Base-by-base conservation (phyloP, 2,329 filamentous ascomycete species). In the Tolypocladium guangdongense region DNA sequence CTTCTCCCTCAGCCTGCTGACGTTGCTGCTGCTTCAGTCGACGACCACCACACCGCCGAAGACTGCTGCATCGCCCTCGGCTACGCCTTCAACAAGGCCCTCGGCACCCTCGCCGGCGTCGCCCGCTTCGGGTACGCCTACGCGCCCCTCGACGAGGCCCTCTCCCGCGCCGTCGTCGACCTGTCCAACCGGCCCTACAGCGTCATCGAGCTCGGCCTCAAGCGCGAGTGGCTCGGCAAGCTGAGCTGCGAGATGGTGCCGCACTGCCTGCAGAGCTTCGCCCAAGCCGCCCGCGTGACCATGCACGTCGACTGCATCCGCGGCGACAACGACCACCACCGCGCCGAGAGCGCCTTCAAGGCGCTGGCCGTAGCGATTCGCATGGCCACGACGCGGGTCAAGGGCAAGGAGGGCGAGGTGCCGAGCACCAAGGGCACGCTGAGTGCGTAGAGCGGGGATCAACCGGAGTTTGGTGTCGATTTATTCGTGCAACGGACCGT, bases 11-110 rank as follows among this genome's bases (percentile, higher is more conserved):
- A 30, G n/a, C n/a, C 32, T 22, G 14, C 18, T 36, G 12, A 43
- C 36, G 1, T 36, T 38, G 20, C 18, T 33, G 7, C 30, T 12
- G 33, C 37, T 18, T 33, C 57, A 92, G 90, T 99, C 69, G 93
- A 99, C 74, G 93, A 97, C 78, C 93, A 99, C 75, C 93, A 99
- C 80, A 96, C 92, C 10, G 87, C 91, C 58, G 93, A 99, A 77
- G 93, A 99, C 68, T 87, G 89, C 55, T 96, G 89, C 73, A 86
- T 99, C 60, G 90, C 92, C 16, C 83, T 99, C 24, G 93, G 93
- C 49, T 77, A 79, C 61, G 90, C 90, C 54, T 96, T 97, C 74
- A 87, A 87, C 64, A 71, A 78, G 49, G 89, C 91, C 18, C 82
- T 99, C 43, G 86, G 87, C 58, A 81, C 82, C 11, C 87, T 87